Conservation (phyloP, 345 rosid species). For the Euclidium syriacum region DNA sequence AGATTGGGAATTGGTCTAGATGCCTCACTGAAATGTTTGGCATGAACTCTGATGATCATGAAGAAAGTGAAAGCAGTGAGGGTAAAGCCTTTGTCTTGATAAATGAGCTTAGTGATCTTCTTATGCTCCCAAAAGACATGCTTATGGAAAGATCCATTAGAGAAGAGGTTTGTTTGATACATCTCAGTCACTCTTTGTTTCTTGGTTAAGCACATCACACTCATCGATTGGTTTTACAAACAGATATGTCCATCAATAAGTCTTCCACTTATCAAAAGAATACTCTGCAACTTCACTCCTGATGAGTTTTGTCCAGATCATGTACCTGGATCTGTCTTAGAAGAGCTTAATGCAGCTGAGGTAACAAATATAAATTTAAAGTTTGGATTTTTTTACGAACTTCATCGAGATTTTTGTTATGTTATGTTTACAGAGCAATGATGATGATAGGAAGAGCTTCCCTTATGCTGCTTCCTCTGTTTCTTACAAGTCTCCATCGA, state of each 20-base stretch:
- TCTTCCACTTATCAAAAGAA: conserved; percentile 67
- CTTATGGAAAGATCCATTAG: conserved; percentile 63
- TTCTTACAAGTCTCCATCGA: conserved; percentile 56
- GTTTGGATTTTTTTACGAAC: neutral
- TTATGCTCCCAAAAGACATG: conserved; percentile 99
- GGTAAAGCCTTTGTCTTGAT: conserved; percentile 58
- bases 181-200: neutral
- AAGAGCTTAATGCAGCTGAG: conserved; percentile 87
- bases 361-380: conserved; percentile 32
- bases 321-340: conserved; percentile 86
- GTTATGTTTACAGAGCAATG: conserved; percentile 38
- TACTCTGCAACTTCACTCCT: conserved; percentile 93
- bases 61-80: conserved; percentile 11
- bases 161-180: conserved; percentile 54
- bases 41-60: conserved; percentile 39
- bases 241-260: conserved; percentile 82
- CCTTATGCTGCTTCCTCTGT: conserved; percentile 68
- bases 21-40: conserved; percentile 73
- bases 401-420: neutral
- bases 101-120: conserved; percentile 79
- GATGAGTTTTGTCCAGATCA: conserved; percentile 96
- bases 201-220: neutral
- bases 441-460: conserved; percentile 65
- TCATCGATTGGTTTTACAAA: conserved; percentile 29
- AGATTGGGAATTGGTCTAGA: conserved; percentile 96